These are phyloP conservation scores for Aspergillus caelatus DNA, from an alignment of 2,329 filamentous ascomycete genomes.

Conservation along the genomic window DNA sequence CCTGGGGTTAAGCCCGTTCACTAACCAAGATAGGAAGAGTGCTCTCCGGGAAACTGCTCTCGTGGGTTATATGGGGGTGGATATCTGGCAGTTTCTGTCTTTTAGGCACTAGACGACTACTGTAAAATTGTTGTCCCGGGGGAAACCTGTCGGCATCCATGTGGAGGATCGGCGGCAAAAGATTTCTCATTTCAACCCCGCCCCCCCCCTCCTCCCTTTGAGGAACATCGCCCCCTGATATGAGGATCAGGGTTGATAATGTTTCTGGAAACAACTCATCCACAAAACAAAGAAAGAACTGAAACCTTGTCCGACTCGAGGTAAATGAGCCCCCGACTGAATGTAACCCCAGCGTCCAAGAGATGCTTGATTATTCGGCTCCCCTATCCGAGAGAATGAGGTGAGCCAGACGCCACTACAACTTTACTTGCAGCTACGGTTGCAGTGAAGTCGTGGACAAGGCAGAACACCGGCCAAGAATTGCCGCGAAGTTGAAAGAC, in stretches of 20 bases:
- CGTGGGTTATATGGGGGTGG: neutral
- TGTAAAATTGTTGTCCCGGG: neutral
- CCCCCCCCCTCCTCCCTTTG: too few species aligned
- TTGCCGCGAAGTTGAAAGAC: neutral
- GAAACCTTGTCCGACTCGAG: neutral
- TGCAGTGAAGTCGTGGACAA: neutral
- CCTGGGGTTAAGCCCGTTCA: neutral
- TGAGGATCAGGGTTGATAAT: neutral
- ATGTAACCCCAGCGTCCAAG: neutral
- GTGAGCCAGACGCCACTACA: neutral
- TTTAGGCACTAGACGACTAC: too few species aligned
- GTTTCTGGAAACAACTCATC: neutral
- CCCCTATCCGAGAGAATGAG: neutral
- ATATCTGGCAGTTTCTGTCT: neutral
- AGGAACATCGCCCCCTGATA: too few species aligned
- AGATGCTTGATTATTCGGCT: conserved; percentile 6
- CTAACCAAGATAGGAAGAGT: neutral
- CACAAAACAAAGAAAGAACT: neutral
- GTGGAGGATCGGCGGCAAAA: neutral
- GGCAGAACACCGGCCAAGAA: neutral
- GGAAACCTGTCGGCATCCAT: neutral
- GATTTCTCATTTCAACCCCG: neutral
- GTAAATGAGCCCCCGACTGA: neutral
- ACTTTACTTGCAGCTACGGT: neutral
- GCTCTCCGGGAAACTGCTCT: too few species aligned